A percentile compares a stretch with the other conserved stretches of the same genome.
These are phyloP conservation scores for Cyberlindnera subsufficiens DNA, from an alignment of 805 yeast species.

Conservation along the genomic window DNA sequence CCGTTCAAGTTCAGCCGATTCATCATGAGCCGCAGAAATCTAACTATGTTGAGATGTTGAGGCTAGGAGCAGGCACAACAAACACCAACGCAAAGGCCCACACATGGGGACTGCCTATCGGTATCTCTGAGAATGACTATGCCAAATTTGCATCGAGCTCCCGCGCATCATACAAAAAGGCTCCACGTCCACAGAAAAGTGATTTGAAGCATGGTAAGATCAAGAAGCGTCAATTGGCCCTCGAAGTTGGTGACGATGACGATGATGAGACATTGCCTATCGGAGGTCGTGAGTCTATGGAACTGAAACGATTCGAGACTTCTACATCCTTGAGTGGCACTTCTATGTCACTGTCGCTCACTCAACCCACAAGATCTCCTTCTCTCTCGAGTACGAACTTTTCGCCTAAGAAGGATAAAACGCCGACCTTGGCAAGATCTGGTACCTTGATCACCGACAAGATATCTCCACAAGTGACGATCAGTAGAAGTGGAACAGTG, in stretches of 20 bases:
- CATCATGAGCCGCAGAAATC: constrained; percentile 43
- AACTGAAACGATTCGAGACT: constrained; percentile 14
- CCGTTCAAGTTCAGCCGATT: constrained; percentile 1
- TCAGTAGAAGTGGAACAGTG: constrained; percentile 31
- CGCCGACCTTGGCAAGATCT: constrained; percentile 8
- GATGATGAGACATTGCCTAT: constrained; percentile 4
- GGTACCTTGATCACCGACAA: constrained; percentile 20
- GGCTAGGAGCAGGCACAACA: constrained; percentile 43
- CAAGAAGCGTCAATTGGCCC: constrained; percentile 63
- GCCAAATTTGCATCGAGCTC: constrained; percentile 9
- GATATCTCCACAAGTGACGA: constrained; percentile 12
- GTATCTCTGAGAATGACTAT: constrained; percentile 43
- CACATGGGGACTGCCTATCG: constrained; percentile 47
- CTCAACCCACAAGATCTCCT: constrained; percentile 5
- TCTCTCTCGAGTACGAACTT: constrained; percentile 6
- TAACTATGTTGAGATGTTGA: constrained; percentile 39
- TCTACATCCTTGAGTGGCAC: constrained; percentile 1
- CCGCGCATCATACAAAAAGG: constrained; percentile 12
- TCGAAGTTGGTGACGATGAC: constrained; percentile 69
- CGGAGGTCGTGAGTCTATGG: constrained; percentile 9
- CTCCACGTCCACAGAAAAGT: constrained; percentile 19
- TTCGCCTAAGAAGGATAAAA: constrained; percentile 9
- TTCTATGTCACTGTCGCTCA: constrained; percentile 1
- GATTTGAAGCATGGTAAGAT: constrained; percentile 59
- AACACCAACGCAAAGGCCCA: constrained; percentile 41